Base-by-base conservation (phyloP, 176 grass and related monocot genomes). In the Aegilops umbellulata region DNA sequence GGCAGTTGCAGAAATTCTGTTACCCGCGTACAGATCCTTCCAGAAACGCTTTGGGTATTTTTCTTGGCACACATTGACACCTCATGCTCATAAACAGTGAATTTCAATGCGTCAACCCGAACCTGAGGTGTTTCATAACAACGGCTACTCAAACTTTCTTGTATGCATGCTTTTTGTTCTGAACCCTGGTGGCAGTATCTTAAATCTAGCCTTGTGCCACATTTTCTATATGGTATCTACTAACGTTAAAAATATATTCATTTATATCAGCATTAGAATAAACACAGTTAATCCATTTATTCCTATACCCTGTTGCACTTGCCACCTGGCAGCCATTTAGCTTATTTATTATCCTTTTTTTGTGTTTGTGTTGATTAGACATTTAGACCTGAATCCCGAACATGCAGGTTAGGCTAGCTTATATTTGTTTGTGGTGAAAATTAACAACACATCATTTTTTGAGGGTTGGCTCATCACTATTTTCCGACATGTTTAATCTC, bases 21-120 rank as follows among this genome's bases (percentile, higher is more conserved):
- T 98, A 60, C 94, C 97, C 24, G 94, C 97, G 1, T 99, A 99
- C 82, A 90, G 97, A 85, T 96, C 94, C 35, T 99, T 94, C 85
- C 78, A 93, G 49, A 94, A 93, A 57, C 94, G 92, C 39, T 99
- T 96, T 31, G 94, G 93, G 97, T 99, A 99, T 91, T 86, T 80
- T 46, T 82, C 58, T 74, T 27, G 14, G 0, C n/a, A 27, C 60
- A 60, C 38, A 39, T 39, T 69, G 42, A 69, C 49, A 41, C 20
- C 10, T 61, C 8, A n/a, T 89, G 30, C 34, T 74, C 55, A 10
- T 74, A 46, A 83, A 76, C 4, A 76, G 5, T n/a, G 4, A 16
- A 71, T 31, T 32, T 32, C 57, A 2, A 61, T 57, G 15, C 23
- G 58, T 82, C 20, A 68, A 73, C 22, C 30, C 1, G 15, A 7